Percentiles rank a stretch among this genome's conserved stretches.
Evolutionary conservation across 164 flowering plant species (phyloP).

Genomic region (Brasenia schreberi): DNA sequence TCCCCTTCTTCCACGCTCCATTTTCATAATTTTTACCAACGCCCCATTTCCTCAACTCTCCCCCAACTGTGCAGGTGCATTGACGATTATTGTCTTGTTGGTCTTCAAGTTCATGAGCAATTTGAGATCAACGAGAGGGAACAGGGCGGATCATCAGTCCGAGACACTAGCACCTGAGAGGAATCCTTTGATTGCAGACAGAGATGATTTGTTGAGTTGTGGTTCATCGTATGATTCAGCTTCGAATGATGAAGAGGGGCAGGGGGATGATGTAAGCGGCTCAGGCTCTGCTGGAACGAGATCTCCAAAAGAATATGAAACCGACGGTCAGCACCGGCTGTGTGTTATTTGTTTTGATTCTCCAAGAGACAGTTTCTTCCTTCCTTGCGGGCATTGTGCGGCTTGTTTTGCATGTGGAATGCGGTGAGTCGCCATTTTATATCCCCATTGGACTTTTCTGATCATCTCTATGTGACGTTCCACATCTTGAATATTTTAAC

Average conservation of each 20-base stretch:
- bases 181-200: slow-evolving; percentile 41
- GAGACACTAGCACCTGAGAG: slow-evolving; percentile 22
- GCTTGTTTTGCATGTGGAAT: slow-evolving; percentile 73
- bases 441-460: neutral
- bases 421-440: slow-evolving; percentile 27
- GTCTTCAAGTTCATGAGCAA: slow-evolving; percentile 30
- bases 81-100: slow-evolving; percentile 32
- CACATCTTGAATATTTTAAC: no score
- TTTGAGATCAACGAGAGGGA: slow-evolving; percentile 1
- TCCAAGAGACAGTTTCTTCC: slow-evolving; percentile 84
- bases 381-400: slow-evolving; percentile 89
- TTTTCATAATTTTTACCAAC: neutral
- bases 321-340: slow-evolving; percentile 30
- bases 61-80: slow-evolving; percentile 29
- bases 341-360: slow-evolving; percentile 86
- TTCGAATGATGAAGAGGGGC: slow-evolving; percentile 50
- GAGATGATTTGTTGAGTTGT: slow-evolving; percentile 59
- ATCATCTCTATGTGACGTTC: neutral
- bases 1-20: neutral
- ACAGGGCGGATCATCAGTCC: slow-evolving; percentile 9
- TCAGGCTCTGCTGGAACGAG: slow-evolving; percentile 23
- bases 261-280: slow-evolving; percentile 20
- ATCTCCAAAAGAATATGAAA: slow-evolving; percentile 30
- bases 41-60: neutral
- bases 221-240: slow-evolving; percentile 68